Percentiles rank a stretch among this genome's conserved stretches.
These are phyloP conservation scores for Lentithecium fluviatile DNA, from an alignment of 495 filamentous ascomycete genomes.

Conservation along the genomic window DNA sequence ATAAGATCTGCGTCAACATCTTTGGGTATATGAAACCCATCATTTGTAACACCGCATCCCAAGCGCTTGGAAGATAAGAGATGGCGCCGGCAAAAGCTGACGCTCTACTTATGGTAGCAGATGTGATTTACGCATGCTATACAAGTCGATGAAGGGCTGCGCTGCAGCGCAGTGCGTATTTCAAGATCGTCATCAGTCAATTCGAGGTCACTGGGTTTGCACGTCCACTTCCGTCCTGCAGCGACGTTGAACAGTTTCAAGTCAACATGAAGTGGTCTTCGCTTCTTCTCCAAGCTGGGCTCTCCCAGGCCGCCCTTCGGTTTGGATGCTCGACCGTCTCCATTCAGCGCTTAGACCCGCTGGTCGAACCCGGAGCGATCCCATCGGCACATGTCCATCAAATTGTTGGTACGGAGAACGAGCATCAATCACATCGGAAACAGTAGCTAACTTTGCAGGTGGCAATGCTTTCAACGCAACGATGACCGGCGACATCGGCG, in stretches of 20 bases:
- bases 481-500: constrained; percentile 50
- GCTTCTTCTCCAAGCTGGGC: constrained; percentile 40
- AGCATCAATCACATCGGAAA: background rate
- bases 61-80: too few species aligned
- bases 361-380: constrained; percentile 45
- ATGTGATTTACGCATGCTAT: too few species aligned
- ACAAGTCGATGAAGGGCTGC: too few species aligned
- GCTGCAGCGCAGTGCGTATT: too few species aligned
- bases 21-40: too few species aligned
- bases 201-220: too few species aligned
- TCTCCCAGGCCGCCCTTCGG: constrained; percentile 48
- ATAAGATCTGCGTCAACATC: too few species aligned
- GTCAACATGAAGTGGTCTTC: constrained; percentile 50
- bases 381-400: constrained; percentile 52
- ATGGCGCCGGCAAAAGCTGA: too few species aligned
- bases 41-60: too few species aligned
- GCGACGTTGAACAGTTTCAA: background rate
- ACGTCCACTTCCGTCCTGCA: too few species aligned
- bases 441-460: constrained; percentile 35
- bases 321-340: constrained; percentile 53
- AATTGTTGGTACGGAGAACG: constrained; percentile 30
- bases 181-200: too few species aligned
- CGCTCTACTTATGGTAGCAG: too few species aligned
- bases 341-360: constrained; percentile 49
- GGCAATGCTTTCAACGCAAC: constrained; percentile 52